Percentiles rank a stretch among this genome's conserved stretches.
These are phyloP conservation scores for Aspergillus sp. DNA, from an alignment of 2,329 filamentous ascomycete species.

Conservation along the genomic window DNA sequence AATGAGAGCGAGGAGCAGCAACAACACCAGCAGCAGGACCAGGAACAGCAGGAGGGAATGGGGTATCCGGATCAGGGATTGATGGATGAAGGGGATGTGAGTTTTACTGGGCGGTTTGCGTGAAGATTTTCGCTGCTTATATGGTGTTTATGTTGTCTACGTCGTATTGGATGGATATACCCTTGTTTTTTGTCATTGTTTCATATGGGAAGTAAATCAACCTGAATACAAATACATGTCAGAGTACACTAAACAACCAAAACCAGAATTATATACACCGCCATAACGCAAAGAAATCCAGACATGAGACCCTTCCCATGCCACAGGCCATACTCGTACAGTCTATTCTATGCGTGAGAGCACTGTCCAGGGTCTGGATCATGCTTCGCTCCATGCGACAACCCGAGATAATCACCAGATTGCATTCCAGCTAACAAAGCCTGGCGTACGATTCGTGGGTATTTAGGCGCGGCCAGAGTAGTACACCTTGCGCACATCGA, in stretches of 20 bases:
- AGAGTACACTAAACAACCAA: conserved; percentile 9
- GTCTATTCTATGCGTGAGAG: conserved; percentile 12
- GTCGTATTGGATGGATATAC: conserved; percentile 14
- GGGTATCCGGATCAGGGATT: conserved; percentile 21
- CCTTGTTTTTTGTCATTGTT: conserved; percentile 11
- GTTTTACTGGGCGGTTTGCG: conserved; percentile 16
- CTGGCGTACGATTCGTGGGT: background rate
- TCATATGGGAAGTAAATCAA: conserved; percentile 10
- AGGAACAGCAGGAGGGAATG: conserved; percentile 11
- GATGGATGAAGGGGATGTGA: conserved; percentile 24
- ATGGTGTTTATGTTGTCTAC: conserved; percentile 11
- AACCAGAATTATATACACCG: conserved; percentile 21
- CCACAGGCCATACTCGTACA: conserved; percentile 15
- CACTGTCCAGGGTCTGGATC: conserved; percentile 5
- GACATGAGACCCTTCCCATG: background rate
- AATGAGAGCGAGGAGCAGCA: conserved; percentile 51
- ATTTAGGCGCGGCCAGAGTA: conserved; percentile 72
- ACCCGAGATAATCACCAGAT: conserved; percentile 18
- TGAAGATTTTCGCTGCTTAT: conserved; percentile 11
- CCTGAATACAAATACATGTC: conserved; percentile 30
- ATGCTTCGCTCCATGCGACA: conserved; percentile 4
- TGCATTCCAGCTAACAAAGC: conserved; percentile 3
- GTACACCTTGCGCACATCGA: conserved; percentile 96
- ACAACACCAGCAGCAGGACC: conserved; percentile 21
- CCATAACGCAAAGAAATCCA: conserved; percentile 15